phyloP scores from a whole-genome alignment of 2,329 filamentous ascomycete species.

The Alternaria dauci region DNA sequence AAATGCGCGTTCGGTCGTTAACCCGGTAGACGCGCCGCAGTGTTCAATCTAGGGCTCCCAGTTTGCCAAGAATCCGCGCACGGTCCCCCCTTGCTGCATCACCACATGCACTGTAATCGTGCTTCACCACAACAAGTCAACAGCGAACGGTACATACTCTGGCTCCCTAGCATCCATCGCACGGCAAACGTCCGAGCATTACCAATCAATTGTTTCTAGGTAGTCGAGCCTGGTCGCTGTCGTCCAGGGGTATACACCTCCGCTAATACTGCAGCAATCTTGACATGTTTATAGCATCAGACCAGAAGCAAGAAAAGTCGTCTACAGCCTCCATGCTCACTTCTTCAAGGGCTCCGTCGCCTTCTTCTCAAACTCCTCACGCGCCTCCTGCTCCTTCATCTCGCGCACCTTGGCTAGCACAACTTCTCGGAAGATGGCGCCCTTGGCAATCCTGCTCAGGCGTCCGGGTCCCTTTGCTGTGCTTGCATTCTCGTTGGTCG shows the following conservation, averaged over 20 bases:
- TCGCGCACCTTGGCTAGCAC: slow-evolving; percentile 93
- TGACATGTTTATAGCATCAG: slow-evolving; percentile 21
- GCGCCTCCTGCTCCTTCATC: slow-evolving; percentile 86
- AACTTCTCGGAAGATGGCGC: slow-evolving; percentile 90
- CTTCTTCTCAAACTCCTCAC: slow-evolving; percentile 71
- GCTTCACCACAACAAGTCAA: slow-evolving; percentile 1
- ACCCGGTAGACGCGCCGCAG: slow-evolving; percentile 34
- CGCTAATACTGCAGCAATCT: slow-evolving; percentile 36
- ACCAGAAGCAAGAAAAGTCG: slow-evolving; percentile 14
- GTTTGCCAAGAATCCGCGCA: slow-evolving; percentile 16
- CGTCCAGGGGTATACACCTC: slow-evolving; percentile 40
- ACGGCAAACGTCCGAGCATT: slow-evolving; percentile 10
- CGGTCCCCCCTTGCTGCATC: slow-evolving; percentile 9
- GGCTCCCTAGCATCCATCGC: neutral
- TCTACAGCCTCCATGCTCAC: slow-evolving; percentile 13
- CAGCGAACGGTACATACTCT: neutral
- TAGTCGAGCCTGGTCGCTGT: slow-evolving; percentile 28
- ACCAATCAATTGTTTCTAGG: slow-evolving; percentile 21
- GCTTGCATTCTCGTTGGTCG: slow-evolving; percentile 35
- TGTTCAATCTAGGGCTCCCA: slow-evolving; percentile 20
- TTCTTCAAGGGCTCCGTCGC: slow-evolving; percentile 50
- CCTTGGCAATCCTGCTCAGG: slow-evolving; percentile 67
- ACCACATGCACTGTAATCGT: slow-evolving; percentile 5
- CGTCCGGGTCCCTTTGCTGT: slow-evolving; percentile 57
- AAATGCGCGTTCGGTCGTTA: slow-evolving; percentile 39